Evolutionary conservation across 192 early-diverging fungal species (phyloP), one percentile per base, ranked within the genome.

Genomic region (Chytriomyces hyalinus): DNA sequence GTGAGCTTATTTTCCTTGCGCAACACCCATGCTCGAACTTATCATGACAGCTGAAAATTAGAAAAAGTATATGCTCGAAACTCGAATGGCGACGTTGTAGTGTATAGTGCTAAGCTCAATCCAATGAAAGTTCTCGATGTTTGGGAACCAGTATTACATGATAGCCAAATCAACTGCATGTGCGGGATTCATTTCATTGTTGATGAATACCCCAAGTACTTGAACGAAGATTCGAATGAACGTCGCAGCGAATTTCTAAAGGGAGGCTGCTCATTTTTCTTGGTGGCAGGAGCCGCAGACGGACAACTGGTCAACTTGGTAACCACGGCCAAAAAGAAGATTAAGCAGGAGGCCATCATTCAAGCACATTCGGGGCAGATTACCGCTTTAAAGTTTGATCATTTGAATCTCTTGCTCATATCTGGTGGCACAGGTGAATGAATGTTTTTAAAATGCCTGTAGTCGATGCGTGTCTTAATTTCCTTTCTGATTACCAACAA

Each of bases 41-140:
- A 36, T 36, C 36, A 36, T 36, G 0, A 36, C 36, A 36, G 36
- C 36, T 36, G 36, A 36, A 36, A 36, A 36, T 4, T 36, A 48
- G 76, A 80, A 36, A 51, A 51, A 60, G 10, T 79, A 17, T 78
- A 82, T 51, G 72, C 53, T 68, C 45, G 70, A 9, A 78, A 65
- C 20, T 75, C 68, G 5, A 76, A 75, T 47, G 53, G 61, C 13
- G 61, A 77, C 11, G 51, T 83, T 0, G 67, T 80, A 0, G 50
- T 76, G 36, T 81, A 83, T 47, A 77, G 73, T 45, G 53, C 71
- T 0, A 78, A 68, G 20, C 59, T 44, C 7, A 83, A 83, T 75
- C 82, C 82, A 61, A 78, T 81, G 65, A 77, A 79, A 74, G 67
- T 83, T 22, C 8, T 81, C 9, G 69, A 73, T 7, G 28, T 82